These are phyloP conservation scores for Arabidopsis suecica DNA, from an alignment of 345 rosid genomes.

Conservation along the genomic window DNA sequence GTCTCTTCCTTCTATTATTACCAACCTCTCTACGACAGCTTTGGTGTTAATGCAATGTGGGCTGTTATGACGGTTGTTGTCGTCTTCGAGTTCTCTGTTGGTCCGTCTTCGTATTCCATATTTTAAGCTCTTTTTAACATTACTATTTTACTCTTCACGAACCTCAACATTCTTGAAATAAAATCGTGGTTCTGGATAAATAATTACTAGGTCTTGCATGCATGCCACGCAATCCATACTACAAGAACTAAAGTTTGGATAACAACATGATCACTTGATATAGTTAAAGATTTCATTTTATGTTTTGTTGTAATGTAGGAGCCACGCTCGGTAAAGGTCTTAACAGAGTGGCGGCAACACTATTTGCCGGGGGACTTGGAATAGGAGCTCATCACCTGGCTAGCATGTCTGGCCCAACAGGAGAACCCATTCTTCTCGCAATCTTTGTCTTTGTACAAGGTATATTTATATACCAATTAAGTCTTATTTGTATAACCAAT, in stretches of 20 bases:
- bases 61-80: slow-evolving; percentile 86
- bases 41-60: slow-evolving; percentile 81
- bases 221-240: neutral
- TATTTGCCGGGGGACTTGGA: slow-evolving; percentile 67
- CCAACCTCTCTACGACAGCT: slow-evolving; percentile 64
- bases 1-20: slow-evolving; percentile 69
- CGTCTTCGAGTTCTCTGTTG: slow-evolving; percentile 79
- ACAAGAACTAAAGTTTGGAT: neutral
- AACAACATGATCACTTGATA: neutral
- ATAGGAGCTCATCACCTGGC: slow-evolving; percentile 77
- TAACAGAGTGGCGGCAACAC: slow-evolving; percentile 72
- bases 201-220: slow-evolving; percentile 10
- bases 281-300: neutral
- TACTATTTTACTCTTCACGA: neutral
- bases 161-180: neutral
- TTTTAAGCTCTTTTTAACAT: too few relatives aligned
- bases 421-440: slow-evolving; percentile 70
- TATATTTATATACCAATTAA: slow-evolving; percentile 15
- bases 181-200: neutral
- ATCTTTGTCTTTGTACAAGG: slow-evolving; percentile 70
- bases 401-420: slow-evolving; percentile 53
- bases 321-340: slow-evolving; percentile 77
- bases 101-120: slow-evolving; percentile 47
- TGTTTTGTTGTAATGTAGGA: slow-evolving; percentile 23
- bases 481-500: neutral